Evolutionary conservation across 2,329 filamentous ascomycete species (phyloP), one percentile per base, ranked within the genome.

Genomic region (Aspergillus tanneri): DNA sequence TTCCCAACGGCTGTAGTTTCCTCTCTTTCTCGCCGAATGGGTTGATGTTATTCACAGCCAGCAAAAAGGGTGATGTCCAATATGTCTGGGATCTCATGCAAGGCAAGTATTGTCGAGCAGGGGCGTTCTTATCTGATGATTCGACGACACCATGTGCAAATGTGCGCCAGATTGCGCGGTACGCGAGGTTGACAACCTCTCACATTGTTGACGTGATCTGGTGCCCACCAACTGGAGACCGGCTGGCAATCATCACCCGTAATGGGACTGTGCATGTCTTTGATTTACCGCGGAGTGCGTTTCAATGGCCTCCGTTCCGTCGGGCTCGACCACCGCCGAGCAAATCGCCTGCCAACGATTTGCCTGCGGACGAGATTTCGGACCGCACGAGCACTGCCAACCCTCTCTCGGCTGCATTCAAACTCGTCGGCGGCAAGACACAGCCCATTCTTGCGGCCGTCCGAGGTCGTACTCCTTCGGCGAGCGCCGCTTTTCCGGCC

Each of bases 251-350:
- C 72, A 84, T 96, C 21, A 97, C 93, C 0, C 90, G 95, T 62
- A 88, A 91, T 58, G 90, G 92, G n/a, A 99, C 93, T 7, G 85
- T 96, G 9, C 93, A 99, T 70, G 81, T 97, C 35, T 85, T 96
- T 55, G 88, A 96, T 57, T 82, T 97, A 69, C 90, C 90, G 7
- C 78, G 83, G 37, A 87, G 83, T 54, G 88, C 89, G 4, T 92
- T 91, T 59, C 84, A 87, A 56, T 96, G 91, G 91, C 91, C 91
- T 32, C 88, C 90, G 19, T 85, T 73, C 52, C 71, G 73, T 18
- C 70, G 71, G 39, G 61, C 83, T 34, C 73, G 74, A 37, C 72
- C 74, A 25, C 57, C 65, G 21, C 41, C 63, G 8, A 64, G 64
- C 16, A 64, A 68, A 36, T 56, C 68, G 5, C 60, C 61, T 69